These are phyloP conservation scores for Beauveria caledonica DNA, from an alignment of 2,329 filamentous ascomycete species.

Conservation along the genomic window DNA sequence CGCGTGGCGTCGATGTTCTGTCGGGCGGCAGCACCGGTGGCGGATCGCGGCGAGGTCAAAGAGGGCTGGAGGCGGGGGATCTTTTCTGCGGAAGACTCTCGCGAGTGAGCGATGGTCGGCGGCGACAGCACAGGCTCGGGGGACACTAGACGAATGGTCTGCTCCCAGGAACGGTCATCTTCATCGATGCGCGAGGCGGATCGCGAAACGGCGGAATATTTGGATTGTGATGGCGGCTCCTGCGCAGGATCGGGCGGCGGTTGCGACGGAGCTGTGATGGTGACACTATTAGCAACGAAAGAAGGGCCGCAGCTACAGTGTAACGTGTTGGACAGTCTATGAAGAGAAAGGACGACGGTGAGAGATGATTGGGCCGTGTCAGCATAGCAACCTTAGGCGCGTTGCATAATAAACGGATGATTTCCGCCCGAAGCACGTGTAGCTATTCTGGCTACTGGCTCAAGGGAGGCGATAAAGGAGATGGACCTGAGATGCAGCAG, in stretches of 20 bases:
- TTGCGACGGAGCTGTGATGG: conserved; percentile 8
- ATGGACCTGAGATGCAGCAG: background rate
- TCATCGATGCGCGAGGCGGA: conserved; percentile 9
- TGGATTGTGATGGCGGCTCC: background rate
- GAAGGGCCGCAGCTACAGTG: background rate
- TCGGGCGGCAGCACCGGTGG: background rate
- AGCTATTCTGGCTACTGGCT: background rate
- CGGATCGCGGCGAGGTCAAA: conserved; percentile 10
- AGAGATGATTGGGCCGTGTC: background rate
- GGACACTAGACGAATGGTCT: conserved; percentile 10
- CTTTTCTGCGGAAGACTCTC: conserved; percentile 11
- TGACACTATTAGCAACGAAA: background rate
- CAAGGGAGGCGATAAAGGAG: background rate
- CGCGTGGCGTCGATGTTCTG: conserved; percentile 37
- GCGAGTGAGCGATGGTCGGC: conserved; percentile 5
- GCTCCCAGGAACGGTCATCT: conserved; percentile 10
- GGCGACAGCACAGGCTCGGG: conserved; percentile 6
- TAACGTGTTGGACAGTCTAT: background rate
- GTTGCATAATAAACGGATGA: background rate
- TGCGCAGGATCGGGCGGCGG: conserved; percentile 5
- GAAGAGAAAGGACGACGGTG: background rate
- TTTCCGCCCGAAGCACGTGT: background rate
- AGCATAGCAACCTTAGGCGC: background rate
- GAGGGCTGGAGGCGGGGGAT: background rate
- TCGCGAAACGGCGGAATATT: conserved; percentile 6